Percentiles rank a stretch among this genome's conserved stretches.
Conservation (phyloP, 495 filamentous ascomycete species). For the Hamigera avellanea region DNA sequence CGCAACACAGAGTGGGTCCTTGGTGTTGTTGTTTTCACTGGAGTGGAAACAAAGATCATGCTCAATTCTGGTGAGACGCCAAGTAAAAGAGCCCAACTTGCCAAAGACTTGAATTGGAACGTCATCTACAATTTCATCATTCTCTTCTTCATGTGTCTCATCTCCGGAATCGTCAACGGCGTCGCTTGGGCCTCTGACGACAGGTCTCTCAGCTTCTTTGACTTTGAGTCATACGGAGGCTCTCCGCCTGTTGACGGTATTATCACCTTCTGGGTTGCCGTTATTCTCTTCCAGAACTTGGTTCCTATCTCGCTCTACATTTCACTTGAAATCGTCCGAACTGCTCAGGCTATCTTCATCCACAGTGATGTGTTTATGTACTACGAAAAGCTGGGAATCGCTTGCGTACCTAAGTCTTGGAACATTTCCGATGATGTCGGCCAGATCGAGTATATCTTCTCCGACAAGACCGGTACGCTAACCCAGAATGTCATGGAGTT, state of each 20-base stretch:
- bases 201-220: constrained; percentile 72
- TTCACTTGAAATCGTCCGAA: constrained; percentile 90
- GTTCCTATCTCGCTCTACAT: constrained; percentile 98
- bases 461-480: constrained; percentile 95
- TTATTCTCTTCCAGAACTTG: constrained; percentile 97
- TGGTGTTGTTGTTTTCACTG: constrained; percentile 93
- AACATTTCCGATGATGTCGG: constrained; percentile 98
- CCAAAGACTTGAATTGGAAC: constrained; percentile 91
- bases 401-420: constrained; percentile 96
- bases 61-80: constrained; percentile 97
- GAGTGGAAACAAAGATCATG: constrained; percentile 98
- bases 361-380: constrained; percentile 95
- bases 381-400: constrained; percentile 84
- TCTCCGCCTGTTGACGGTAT: constrained; percentile 72
- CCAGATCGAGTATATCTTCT: constrained; percentile 99
- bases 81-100: constrained; percentile 82
- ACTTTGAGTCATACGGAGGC: constrained; percentile 74
- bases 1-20: constrained; percentile 96
- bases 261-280: constrained; percentile 88
- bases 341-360: constrained; percentile 91
- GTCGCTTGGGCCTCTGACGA: constrained; percentile 63
- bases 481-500: constrained; percentile 99
- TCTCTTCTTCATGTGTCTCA: constrained; percentile 79
- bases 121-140: constrained; percentile 95
- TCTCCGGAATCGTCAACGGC: constrained; percentile 77